A percentile compares a stretch with the other conserved stretches of the same genome.
These are phyloP conservation scores for Articulospora tetracladia DNA, from an alignment of 495 filamentous ascomycete species.

Conservation along the genomic window DNA sequence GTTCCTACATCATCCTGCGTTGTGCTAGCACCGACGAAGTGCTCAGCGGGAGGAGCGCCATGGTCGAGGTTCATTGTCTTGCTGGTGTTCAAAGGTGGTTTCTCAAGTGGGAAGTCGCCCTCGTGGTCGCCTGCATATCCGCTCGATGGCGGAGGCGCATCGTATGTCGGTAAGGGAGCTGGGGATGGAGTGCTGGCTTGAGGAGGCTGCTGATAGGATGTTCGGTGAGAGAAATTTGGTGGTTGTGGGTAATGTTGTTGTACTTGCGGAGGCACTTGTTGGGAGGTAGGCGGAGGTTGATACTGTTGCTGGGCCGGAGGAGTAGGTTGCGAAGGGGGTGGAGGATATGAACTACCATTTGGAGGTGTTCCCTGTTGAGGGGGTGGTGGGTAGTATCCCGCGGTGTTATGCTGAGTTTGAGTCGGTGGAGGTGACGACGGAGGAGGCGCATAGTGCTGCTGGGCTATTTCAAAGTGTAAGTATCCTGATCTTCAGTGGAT, in stretches of 20 bases:
- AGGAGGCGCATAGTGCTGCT: slow-evolving; percentile 36
- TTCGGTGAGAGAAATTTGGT: slow-evolving; percentile 22
- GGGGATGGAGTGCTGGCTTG: slow-evolving; percentile 14
- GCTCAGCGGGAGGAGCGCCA: slow-evolving; percentile 44
- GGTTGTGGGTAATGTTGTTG: slow-evolving; percentile 34
- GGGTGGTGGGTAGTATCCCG: slow-evolving; percentile 34
- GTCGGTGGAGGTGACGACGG: slow-evolving; percentile 24
- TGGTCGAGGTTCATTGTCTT: slow-evolving; percentile 29
- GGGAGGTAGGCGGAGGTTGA: no score
- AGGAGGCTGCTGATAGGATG: slow-evolving; percentile 21
- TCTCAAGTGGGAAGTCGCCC: slow-evolving; percentile 22
- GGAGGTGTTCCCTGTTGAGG: slow-evolving; percentile 24
- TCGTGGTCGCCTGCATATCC: slow-evolving; percentile 20
- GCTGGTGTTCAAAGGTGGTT: slow-evolving; percentile 27
- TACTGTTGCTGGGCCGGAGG: slow-evolving; percentile 34
- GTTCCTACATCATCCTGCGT: slow-evolving; percentile 80
- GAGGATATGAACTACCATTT: slow-evolving; percentile 28
- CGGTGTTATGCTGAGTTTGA: slow-evolving; percentile 13
- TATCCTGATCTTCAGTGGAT: neutral
- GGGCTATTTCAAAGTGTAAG: slow-evolving; percentile 17
- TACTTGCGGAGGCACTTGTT: slow-evolving; percentile 32
- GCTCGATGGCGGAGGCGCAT: slow-evolving; percentile 19
- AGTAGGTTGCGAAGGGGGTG: slow-evolving; percentile 24
- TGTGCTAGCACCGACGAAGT: slow-evolving; percentile 58
- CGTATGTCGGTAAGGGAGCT: slow-evolving; percentile 23